These are phyloP conservation scores for Solanum corneliomulleri DNA, from an alignment of 257 asterid species.

Conservation along the genomic window DNA sequence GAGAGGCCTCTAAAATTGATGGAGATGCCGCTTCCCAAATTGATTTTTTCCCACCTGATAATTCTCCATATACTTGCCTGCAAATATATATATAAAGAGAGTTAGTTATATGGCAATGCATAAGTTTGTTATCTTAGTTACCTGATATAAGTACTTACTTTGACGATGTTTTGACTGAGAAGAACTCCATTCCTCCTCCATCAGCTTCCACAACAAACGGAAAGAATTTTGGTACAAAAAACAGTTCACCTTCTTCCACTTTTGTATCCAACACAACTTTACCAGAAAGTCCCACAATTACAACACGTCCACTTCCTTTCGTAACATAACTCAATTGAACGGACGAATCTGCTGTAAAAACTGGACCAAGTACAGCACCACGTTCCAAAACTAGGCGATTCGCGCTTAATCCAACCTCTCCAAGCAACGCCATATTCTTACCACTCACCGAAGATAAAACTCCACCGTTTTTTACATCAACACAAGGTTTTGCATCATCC, in stretches of 20 bases:
- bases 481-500: neutral
- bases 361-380: constrained; percentile 7
- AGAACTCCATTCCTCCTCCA: constrained; percentile 24
- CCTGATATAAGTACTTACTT: constrained; percentile 4
- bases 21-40: constrained; percentile 17
- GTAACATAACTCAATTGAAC: constrained; percentile 10
- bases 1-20: constrained; percentile 16
- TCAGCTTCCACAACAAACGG: constrained; percentile 9
- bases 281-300: constrained; percentile 23
- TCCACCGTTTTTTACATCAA: neutral
- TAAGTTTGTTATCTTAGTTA: neutral
- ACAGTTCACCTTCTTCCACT: constrained; percentile 13
- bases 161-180: constrained; percentile 12
- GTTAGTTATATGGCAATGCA: no score
- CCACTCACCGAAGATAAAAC: neutral
- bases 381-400: constrained; percentile 5
- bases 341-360: neutral
- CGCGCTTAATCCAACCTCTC: constrained; percentile 14
- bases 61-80: constrained; percentile 15
- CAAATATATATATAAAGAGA: neutral
- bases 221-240: constrained; percentile 34
- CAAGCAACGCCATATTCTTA: constrained; percentile 4
- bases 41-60: constrained; percentile 15
- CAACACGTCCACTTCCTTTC: constrained; percentile 23
- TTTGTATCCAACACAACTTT: constrained; percentile 6